Evolutionary conservation across 768 basidiomycete species (phyloP).

Genomic region (Phallus indusiatus): DNA sequence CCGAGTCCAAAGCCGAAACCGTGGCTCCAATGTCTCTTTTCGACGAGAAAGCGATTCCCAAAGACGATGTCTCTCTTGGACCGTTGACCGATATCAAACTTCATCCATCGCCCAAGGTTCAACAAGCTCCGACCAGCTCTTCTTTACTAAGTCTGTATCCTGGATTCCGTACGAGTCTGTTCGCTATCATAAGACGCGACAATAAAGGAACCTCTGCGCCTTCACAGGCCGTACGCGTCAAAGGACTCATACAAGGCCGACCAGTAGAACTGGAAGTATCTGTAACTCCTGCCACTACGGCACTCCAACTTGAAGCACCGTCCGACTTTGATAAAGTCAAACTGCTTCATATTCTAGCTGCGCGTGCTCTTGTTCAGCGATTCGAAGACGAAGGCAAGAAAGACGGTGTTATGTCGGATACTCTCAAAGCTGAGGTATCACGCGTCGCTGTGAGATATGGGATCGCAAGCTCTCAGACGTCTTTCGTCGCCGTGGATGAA

Average conservation of each 20-base stretch:
- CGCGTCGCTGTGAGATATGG: constrained; percentile 42
- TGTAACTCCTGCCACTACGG: not conserved
- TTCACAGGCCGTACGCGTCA: constrained; percentile 1
- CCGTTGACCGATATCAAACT: not conserved
- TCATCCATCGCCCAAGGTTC: constrained; percentile 6
- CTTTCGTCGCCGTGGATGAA: constrained; percentile 45
- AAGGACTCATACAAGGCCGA: constrained; percentile 6
- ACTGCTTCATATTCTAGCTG: constrained; percentile 46
- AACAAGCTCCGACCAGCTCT: constrained; percentile 6
- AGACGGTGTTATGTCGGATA: constrained; percentile 14
- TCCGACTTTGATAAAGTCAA: constrained; percentile 5
- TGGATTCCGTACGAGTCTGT: constrained; percentile 12
- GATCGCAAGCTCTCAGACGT: constrained; percentile 42
- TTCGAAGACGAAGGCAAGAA: constrained; percentile 25
- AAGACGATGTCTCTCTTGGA: not conserved
- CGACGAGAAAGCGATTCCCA: not conserved
- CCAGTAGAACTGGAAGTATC: constrained; percentile 13
- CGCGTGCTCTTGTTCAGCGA: constrained; percentile 43
- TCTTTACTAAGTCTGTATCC: not conserved
- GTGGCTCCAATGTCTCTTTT: constrained; percentile 5
- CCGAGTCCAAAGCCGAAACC: not conserved
- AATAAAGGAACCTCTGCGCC: not conserved
- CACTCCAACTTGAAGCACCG: not conserved
- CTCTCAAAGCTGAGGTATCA: constrained; percentile 37
- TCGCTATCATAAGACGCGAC: constrained; percentile 10